phyloP scores from a whole-genome alignment of 768 basidiomycete genomes.

The Tubosaeta brunneosetosa region DNA sequence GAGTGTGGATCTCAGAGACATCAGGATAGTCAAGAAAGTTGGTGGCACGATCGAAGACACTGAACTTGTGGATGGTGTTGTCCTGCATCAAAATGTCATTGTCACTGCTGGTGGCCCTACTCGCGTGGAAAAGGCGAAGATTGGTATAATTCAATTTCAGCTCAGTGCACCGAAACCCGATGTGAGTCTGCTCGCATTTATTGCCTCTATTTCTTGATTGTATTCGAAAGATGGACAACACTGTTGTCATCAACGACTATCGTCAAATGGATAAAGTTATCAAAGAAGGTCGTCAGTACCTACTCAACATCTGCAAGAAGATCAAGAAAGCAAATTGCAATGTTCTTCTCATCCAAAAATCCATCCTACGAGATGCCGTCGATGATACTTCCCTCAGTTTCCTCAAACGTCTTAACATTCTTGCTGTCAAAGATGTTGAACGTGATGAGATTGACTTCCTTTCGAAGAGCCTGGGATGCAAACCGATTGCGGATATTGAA shows the following conservation, averaged over 20 bases:
- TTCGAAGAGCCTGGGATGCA: constrained; percentile 89
- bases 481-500: constrained; percentile 96
- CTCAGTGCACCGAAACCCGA: constrained; percentile 97
- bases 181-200: constrained; percentile 42
- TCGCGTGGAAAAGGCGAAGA: constrained; percentile 97
- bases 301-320: constrained; percentile 97
- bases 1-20: constrained; percentile 94
- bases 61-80: constrained; percentile 92
- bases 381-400: constrained; percentile 97
- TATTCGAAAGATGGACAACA: constrained; percentile 85
- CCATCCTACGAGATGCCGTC: constrained; percentile 98
- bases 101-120: constrained; percentile 88
- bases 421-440: constrained; percentile 96
- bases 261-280: constrained; percentile 99
- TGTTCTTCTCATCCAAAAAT: constrained; percentile 97
- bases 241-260: constrained; percentile 98
- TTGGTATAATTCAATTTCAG: constrained; percentile 97
- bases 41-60: constrained; percentile 99
- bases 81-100: constrained; percentile 95
- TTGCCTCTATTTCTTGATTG: background rate
- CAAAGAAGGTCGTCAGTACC: constrained; percentile 97
- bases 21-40: constrained; percentile 96
- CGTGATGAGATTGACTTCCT: constrained; percentile 98
- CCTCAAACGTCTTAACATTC: constrained; percentile 93
- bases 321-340: constrained; percentile 99